Conservation (phyloP, 73 alveolate species). For the Paramecium primaurelia region DNA sequence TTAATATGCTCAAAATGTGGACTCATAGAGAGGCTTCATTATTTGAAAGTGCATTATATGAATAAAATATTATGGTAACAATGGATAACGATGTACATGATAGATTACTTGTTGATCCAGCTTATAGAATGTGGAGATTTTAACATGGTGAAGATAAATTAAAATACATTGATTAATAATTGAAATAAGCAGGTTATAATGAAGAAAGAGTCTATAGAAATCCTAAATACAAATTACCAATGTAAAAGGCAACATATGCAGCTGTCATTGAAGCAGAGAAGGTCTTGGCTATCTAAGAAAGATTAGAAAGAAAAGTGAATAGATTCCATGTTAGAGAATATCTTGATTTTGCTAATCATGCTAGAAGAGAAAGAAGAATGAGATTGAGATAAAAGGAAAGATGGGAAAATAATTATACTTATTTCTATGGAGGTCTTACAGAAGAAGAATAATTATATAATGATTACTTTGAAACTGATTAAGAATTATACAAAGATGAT, state of each 20-base stretch:
- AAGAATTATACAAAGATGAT: conserved; percentile 78
- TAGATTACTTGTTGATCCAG: conserved; percentile 86
- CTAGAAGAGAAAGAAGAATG: conserved; percentile 89
- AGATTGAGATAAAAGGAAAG: conserved; percentile 77
- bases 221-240: conserved; percentile 61
- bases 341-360: conserved; percentile 82
- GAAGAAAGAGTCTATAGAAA: conserved; percentile 20
- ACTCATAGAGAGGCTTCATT: conserved; percentile 50
- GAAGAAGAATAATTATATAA: conserved; percentile 84
- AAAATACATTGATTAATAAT: conserved; percentile 64
- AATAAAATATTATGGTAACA: conserved; percentile 64
- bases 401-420: conserved; percentile 76
- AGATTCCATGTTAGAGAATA: conserved; percentile 76
- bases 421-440: conserved; percentile 77
- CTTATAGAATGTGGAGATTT: conserved; percentile 76
- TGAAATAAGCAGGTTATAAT: conserved; percentile 66
- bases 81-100: conserved; percentile 87
- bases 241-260: conserved; percentile 68
- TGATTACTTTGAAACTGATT: conserved; percentile 84
- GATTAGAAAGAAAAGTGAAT: conserved; percentile 75
- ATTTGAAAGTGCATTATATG: conserved; percentile 54
- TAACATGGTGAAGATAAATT: conserved; percentile 79
- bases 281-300: conserved; percentile 75
- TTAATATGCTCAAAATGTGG: conserved; percentile 49
- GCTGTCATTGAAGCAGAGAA: conserved; percentile 77